Evolutionary conservation across 1,284 basidiomycete genomes (phyloP), one percentile per base, ranked within the genome.

Genomic region (Malassezia dermatis): DNA sequence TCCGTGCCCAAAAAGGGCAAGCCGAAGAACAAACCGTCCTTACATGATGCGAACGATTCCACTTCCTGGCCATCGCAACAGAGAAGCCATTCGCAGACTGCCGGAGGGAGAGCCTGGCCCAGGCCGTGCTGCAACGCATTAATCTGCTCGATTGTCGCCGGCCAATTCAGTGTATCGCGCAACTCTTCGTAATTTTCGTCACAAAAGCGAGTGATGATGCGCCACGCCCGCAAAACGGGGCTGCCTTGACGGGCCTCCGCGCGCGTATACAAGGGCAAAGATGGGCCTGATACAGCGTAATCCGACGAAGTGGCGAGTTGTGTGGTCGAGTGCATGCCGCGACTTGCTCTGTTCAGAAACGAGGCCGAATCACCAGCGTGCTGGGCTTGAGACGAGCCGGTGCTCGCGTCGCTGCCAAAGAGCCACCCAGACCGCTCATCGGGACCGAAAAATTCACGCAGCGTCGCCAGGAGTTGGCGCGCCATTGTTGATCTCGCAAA

Each of bases 1-100:
- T 73, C 70, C 27, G 69, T 56, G 30, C 65, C 63, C 37, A 73
- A 60, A 17, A 73, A 58, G 0, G 71, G 60, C 2, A 71, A 59
- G 28, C 71, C 70, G 47, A 73, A 73, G 45, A 73, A 71, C 34
- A 73, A 56, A 15, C 71, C 71, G 48, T 73, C 71, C 26, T 59
- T 62, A 60, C 71, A 73, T 12, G 67, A 67, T 30, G 64, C 60
- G 32, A 60, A 65, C 27, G 64, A 65, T 48, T 73, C 71, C 43
- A 67, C 51, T 56, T 73, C 71, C 45, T 73, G 69, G 3, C 69
- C 71, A 30, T 72, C 63, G 59, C 68, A 65, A 58, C 42, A 68
- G 19, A 66, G 60, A 21, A 66, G 69, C 41, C 65, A 67, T 44
- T 72, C 70, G 48, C 68, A 64, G 21, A 73, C 71, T 26, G 66